A percentile compares a stretch with the other conserved stretches of the same genome.
These are phyloP conservation scores for Candida michaelii DNA, from an alignment of 805 yeast genomes.

Conservation along the genomic window DNA sequence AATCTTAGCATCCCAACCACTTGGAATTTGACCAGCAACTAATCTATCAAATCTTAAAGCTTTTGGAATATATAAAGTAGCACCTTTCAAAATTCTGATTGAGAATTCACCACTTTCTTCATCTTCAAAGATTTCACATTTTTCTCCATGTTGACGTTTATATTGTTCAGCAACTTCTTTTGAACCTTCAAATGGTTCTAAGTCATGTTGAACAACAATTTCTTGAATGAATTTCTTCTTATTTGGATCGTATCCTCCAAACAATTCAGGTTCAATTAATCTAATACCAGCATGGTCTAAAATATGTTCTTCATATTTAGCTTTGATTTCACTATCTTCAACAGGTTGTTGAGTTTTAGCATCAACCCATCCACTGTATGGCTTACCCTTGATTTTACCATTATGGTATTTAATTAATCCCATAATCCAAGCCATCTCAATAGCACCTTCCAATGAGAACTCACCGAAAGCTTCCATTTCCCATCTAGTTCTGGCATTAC, in stretches of 20 bases:
- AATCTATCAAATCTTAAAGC: slow-evolving; percentile 72
- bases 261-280: slow-evolving; percentile 92
- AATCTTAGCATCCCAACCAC: slow-evolving; percentile 95
- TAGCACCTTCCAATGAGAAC: slow-evolving; percentile 95
- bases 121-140: slow-evolving; percentile 87
- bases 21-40: slow-evolving; percentile 93
- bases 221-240: slow-evolving; percentile 93
- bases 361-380: slow-evolving; percentile 97
- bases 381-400: slow-evolving; percentile 84
- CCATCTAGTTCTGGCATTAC: slow-evolving; percentile 99
- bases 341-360: slow-evolving; percentile 90
- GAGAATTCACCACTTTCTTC: slow-evolving; percentile 90
- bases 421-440: slow-evolving; percentile 99
- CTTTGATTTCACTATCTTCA: slow-evolving; percentile 90
- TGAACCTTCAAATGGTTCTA: slow-evolving; percentile 93
- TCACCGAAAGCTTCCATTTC: slow-evolving; percentile 97
- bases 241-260: slow-evolving; percentile 91
- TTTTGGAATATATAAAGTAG: slow-evolving; percentile 87
- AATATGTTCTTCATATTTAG: slow-evolving; percentile 85
- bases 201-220: slow-evolving; percentile 92
- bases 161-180: slow-evolving; percentile 95
- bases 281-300: slow-evolving; percentile 96
- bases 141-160: slow-evolving; percentile 89
- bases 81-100: slow-evolving; percentile 89
- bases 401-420: slow-evolving; percentile 94